Conservation (phyloP, 768 basidiomycete genomes). For the Pseudohyphozyma bogoriensis region DNA sequence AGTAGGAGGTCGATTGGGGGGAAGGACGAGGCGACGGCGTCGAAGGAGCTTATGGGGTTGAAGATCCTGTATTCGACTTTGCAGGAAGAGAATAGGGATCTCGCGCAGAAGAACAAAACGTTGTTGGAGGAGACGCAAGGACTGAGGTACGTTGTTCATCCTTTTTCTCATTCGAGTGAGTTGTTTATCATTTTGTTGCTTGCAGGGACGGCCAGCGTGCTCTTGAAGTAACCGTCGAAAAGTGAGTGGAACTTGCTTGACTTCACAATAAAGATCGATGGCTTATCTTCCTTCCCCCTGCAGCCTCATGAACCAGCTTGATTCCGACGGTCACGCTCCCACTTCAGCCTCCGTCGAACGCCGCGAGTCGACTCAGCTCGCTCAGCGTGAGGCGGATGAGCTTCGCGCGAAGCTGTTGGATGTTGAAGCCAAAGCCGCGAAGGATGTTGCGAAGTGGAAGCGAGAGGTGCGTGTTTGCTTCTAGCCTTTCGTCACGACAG, state of each 20-base stretch:
- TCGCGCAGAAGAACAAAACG: conserved; percentile 66
- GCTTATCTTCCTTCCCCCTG: too few species aligned
- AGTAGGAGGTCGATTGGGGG: conserved; percentile 7
- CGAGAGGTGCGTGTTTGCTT: conserved; percentile 46
- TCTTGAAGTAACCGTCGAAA: conserved; percentile 65
- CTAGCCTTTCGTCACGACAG: too few species aligned
- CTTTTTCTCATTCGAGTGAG: neutral
- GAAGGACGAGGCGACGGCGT: conserved; percentile 29
- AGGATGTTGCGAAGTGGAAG: conserved; percentile 58
- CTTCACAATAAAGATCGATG: too few species aligned
- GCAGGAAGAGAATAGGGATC: conserved; percentile 69
- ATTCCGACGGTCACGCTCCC: conserved; percentile 43
- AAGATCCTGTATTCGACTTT: conserved; percentile 85
- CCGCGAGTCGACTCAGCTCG: neutral
- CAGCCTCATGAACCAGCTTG: conserved; percentile 25
- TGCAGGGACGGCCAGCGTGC: conserved; percentile 55
- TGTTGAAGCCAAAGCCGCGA: conserved; percentile 39
- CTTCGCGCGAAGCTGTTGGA: conserved; percentile 28
- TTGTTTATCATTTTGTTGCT: neutral
- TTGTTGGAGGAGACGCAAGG: conserved; percentile 58
- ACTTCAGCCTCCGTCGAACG: neutral
- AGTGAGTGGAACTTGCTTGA: conserved; percentile 41
- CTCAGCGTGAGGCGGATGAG: conserved; percentile 46
- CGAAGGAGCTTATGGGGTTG: conserved; percentile 60
- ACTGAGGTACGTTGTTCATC: conserved; percentile 54